A percentile compares a stretch with the other conserved stretches of the same genome.
These are phyloP conservation scores for Silybum marianum DNA, from an alignment of 129 eudicot species.

Conservation along the genomic window DNA sequence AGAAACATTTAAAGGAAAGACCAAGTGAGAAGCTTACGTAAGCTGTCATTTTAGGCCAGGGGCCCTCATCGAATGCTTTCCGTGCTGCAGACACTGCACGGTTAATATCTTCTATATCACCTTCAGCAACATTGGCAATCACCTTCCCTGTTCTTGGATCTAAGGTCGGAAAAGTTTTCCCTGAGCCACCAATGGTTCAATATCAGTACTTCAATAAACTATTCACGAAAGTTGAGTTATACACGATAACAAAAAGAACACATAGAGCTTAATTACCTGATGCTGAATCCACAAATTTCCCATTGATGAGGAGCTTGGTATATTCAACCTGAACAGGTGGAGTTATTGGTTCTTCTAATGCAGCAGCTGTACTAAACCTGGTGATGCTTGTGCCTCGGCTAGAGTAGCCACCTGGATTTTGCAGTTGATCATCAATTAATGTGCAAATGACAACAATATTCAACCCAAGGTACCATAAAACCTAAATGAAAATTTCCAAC, in stretches of 20 bases:
- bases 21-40: conserved; percentile 50
- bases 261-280: conserved; percentile 47
- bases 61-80: conserved; percentile 93
- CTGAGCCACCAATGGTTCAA: conserved; percentile 35
- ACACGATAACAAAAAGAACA: not conserved
- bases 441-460: not conserved
- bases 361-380: conserved; percentile 65
- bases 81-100: conserved; percentile 93
- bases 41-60: conserved; percentile 93
- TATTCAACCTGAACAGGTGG: conserved; percentile 61
- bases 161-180: conserved; percentile 85
- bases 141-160: conserved; percentile 86
- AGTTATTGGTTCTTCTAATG: conserved; percentile 61
- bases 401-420: conserved; percentile 50
- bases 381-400: conserved; percentile 42
- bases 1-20: not conserved
- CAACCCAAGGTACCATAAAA: not conserved
- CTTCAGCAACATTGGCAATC: conserved; percentile 86
- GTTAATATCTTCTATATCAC: conserved; percentile 69
- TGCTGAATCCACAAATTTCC: conserved; percentile 83
- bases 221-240: conserved; percentile 4
- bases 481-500: not conserved
- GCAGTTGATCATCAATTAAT: conserved; percentile 6
- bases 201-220: conserved; percentile 12
- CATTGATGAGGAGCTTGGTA: conserved; percentile 83